Base-by-base conservation (phyloP, 495 filamentous ascomycete species). In the Neurospora sp. region DNA sequence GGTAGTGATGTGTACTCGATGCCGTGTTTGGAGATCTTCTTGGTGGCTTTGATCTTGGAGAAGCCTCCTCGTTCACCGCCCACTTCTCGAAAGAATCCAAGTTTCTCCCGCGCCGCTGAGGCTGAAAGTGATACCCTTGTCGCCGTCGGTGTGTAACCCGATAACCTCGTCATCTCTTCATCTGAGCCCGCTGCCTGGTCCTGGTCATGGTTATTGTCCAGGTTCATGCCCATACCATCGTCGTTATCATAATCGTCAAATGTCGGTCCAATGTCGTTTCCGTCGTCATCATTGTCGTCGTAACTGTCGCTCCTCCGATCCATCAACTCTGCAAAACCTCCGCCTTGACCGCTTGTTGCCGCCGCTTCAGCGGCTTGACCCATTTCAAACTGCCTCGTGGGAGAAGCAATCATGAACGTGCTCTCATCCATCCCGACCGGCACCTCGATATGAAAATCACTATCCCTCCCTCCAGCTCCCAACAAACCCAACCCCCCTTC, bases 1-100 rank as follows among this genome's bases (percentile, higher is more conserved):
- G 93, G 91, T 40, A 97, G 82, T 22, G 89, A 90, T 3, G 92
- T 91, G 71, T 94, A 91, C 69, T 89, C 87, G 71, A 92, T 90
- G 5, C 93, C 92, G 76, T 92, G 83, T 71, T 87, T 85, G 3
- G 94, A 94, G n/a, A 92, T 77, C 74, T 89, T 77, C 72, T 89
- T 87, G 65, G 84, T 86, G 75, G 85, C 84, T 72, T 85, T 84
- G 72, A 89, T 87, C 31, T 77, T 86, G 20, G 61, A 37, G 27
- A 61, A 35, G 2, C 53, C 53, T 14, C 53, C 53, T 4, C 53
- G 53, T 35, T 61, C 53, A 35, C 53, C 53, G 1, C 27, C 53
- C 6, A 18, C 53, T 61, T 61, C 53, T 12, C 53, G 53, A 35
- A 61, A 61, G 12, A 61, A 61, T 1, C 53, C 53, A 6, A 61